Evolutionary conservation across 345 rosid species (phyloP), one percentile per base, ranked within the genome.

Genomic region (Eucalyptus regnans): DNA sequence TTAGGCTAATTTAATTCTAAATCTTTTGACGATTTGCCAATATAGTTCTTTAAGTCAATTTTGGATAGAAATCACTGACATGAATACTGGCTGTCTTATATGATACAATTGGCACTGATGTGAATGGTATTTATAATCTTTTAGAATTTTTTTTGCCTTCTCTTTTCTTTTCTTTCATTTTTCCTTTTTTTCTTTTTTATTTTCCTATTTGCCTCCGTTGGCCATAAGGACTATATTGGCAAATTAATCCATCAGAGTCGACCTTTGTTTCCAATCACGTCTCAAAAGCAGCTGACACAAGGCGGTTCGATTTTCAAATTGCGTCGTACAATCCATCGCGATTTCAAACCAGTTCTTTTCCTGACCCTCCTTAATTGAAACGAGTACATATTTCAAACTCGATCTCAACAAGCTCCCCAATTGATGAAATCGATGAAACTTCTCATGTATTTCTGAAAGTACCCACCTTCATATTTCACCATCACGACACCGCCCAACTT

Each of bases 51-150:
- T 9, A 1, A 56, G 12, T 56, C 10, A 3, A 52, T 52, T 52
- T 52, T 52, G 4, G 3, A 18, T 0, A 4, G 10, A 18, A 52
- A 52, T 52, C 4, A 18, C 8, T 52, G 1, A 52, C 2, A 9
- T 52, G 8, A 52, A 7, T 52, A 52, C 1, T 1, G 0, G 1
- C 3, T 7, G 25, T 1, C 25, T 0, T 7, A 52, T 18, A 18
- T 52, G 2, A 52, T 3, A 18, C 5, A 0, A 52, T 1, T 1
- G 1, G 0, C 5, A 0, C 0, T 18, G 4, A 52, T 18, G 9
- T 52, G 4, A 2, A 52, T 52, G 10, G 23, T 52, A 52, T 18
- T 7, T 52, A 52, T 18, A 7, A 18, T 52, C 7, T 49, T 52
- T 52, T 18, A 0, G 3, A 18, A 1, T 3, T 52, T 52, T 52